These are phyloP conservation scores for Wickerhamiella kurtzmanii DNA, from an alignment of 805 yeast genomes.

Conservation along the genomic window DNA sequence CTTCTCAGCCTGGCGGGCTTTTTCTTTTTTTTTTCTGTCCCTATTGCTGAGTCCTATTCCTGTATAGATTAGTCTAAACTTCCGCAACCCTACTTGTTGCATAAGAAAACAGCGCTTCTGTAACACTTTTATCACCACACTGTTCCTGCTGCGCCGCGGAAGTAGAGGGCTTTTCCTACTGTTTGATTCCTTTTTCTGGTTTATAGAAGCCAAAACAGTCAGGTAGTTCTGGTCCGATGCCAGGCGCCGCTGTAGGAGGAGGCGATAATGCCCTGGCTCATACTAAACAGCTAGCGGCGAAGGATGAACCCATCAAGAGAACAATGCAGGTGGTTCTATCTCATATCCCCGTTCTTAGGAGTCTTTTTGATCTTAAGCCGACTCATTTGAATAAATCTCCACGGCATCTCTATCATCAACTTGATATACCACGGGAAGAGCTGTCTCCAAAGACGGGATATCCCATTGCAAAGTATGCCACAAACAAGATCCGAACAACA, in stretches of 20 bases:
- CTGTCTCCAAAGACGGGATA: constrained; percentile 46
- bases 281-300: constrained; percentile 8
- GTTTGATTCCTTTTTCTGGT: no score
- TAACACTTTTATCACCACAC: neutral
- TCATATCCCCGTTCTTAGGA: constrained; percentile 14
- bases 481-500: constrained; percentile 90
- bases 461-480: constrained; percentile 49
- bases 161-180: neutral
- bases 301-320: constrained; percentile 2
- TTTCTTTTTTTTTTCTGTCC: neutral
- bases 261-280: constrained; percentile 14
- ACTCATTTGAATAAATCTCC: constrained; percentile 9
- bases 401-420: constrained; percentile 38
- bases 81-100: neutral
- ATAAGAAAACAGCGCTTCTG: neutral
- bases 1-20: neutral
- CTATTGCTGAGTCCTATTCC: neutral
- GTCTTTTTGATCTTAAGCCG: constrained; percentile 14
- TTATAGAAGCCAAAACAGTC: neutral
- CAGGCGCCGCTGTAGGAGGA: neutral
- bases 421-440: constrained; percentile 35
- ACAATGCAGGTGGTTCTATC: constrained; percentile 21
- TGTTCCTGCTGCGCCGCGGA: neutral
- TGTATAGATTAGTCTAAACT: no score
- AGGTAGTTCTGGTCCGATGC: neutral